These are phyloP conservation scores for Polygonum maritimum DNA, from an alignment of 148 eudicot genomes.

Conservation along the genomic window DNA sequence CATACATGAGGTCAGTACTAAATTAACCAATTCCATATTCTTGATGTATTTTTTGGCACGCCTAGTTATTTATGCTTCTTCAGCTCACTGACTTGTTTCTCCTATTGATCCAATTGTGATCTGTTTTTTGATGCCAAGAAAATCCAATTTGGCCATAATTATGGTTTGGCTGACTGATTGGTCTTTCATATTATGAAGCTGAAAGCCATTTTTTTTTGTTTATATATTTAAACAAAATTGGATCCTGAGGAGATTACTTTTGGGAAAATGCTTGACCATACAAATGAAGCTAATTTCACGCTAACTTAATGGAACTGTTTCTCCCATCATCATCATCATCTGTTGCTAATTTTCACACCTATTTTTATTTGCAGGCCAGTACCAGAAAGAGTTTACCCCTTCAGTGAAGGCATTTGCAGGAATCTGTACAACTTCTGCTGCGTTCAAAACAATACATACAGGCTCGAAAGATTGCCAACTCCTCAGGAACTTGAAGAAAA, in stretches of 20 bases:
- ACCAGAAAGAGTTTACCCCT: constrained; percentile 85
- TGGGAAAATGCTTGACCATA: not conserved
- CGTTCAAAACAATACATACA: constrained; percentile 35
- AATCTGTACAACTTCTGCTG: constrained; percentile 76
- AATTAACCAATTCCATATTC: too few relatives aligned
- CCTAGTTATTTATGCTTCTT: not conserved
- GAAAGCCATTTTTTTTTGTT: not conserved
- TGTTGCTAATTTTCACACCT: not conserved
- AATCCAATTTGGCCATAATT: not conserved
- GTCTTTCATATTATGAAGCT: not conserved
- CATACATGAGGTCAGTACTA: constrained; percentile 9
- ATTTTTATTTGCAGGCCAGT: constrained; percentile 45
- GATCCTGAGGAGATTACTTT: not conserved
- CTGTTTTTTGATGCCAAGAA: not conserved
- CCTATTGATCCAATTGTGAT: not conserved
- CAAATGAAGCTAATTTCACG: not conserved
- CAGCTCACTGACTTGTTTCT: not conserved
- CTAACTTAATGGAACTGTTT: not conserved
- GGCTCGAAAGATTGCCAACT: constrained; percentile 63
- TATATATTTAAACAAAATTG: not conserved
- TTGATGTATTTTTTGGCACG: not conserved
- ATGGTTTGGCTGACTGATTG: not conserved
- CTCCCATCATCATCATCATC: not conserved
- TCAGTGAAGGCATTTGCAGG: constrained; percentile 73
- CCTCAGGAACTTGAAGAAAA: constrained; percentile 66